Evolutionary conservation across 176 grass and related monocot species (phyloP), one percentile per base, ranked within the genome.

Genomic region (Elaeis guineensis): DNA sequence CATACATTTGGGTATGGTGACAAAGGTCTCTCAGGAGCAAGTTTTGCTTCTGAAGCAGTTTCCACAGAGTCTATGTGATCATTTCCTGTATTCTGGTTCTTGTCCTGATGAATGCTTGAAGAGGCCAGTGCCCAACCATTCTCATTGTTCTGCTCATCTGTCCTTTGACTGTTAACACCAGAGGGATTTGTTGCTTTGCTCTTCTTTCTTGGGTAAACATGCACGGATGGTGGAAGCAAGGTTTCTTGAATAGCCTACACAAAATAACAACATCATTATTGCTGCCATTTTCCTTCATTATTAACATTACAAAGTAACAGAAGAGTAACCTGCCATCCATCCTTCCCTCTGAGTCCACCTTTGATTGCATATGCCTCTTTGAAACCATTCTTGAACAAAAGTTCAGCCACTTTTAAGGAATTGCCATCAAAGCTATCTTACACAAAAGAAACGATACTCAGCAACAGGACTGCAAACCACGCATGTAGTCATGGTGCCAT

Each of bases 361-460:
- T 86, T 86, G 57, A 98, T 81, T 69, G 93, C 81, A 77, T 89
- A 98, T 16, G 84, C 71, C 78, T 92, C 88, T 73, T 86, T 92
- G 66, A 98, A 92, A 70, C 93, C 93, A 68, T 86, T 98, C 26
- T 89, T 85, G 64, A 83, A 55, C 16, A 98, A 68, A 12, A 98
- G 70, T 77, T 92, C 88, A 28, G 88, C 88, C 70, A 98, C 82
- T 86, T 83, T 86, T 50, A 86, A 69, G 49, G 93, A 93, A 73
- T 89, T 80, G 73, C 54, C 93, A 77, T 89, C 93, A 71, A 98
- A 98, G 85, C 93, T 98, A 92, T 81, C 84, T 92, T 92, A 58
- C 81, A 83, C 78, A 78, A 67, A 50, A 79, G 56, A 83, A 80
- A 51, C 5, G 61, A 64, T 52, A 76, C 72, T 76, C 50, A 62